Conservation (phyloP, 2,329 filamentous ascomycete genomes). For the Alternaria novae-zelandiae region DNA sequence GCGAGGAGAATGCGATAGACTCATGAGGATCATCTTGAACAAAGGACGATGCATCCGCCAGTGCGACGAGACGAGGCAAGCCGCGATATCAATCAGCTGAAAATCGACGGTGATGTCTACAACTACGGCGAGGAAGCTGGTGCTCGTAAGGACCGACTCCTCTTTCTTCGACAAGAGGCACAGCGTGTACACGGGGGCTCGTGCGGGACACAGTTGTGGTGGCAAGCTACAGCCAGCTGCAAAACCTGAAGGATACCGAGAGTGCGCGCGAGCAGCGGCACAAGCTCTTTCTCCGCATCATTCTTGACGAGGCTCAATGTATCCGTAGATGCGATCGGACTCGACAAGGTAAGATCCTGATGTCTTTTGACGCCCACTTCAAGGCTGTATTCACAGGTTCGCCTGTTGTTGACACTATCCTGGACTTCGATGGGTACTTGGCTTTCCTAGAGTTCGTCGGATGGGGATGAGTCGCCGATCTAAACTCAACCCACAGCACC, state of each 20-base stretch:
- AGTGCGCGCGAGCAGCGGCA: background rate
- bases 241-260: background rate
- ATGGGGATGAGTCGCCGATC: background rate
- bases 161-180: background rate
- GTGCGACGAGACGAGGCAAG: no score
- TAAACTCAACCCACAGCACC: background rate
- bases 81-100: no score
- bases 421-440: background rate
- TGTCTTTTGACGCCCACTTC: background rate
- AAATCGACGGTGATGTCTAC: background rate
- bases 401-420: background rate
- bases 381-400: background rate
- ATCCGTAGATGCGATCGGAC: background rate
- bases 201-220: background rate
- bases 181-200: accelerated
- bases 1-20: no score
- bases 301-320: background rate
- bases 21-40: no score
- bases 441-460: background rate
- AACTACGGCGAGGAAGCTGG: background rate
- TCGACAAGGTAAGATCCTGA: accelerated
- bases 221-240: background rate
- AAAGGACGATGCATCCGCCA: no score
- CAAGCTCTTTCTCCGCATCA: background rate
- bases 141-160: background rate